These are phyloP conservation scores for Trichothecium sympodiale DNA, from an alignment of 2,329 filamentous ascomycete species.

Conservation along the genomic window DNA sequence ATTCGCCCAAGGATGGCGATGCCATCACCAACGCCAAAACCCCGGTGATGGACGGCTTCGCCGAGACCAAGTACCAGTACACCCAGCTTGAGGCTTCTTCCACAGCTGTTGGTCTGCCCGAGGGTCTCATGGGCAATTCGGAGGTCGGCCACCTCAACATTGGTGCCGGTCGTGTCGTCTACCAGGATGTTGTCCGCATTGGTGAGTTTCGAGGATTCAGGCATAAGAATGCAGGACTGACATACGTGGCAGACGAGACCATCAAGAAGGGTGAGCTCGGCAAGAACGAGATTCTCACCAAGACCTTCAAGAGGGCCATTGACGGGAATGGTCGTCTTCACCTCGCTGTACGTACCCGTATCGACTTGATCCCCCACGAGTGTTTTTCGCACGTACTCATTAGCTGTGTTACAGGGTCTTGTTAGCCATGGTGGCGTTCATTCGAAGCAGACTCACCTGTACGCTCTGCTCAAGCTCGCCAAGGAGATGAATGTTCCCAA, in stretches of 20 bases:
- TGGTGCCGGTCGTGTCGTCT: constrained; percentile 91
- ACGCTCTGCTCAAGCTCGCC: constrained; percentile 76
- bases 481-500: constrained; percentile 80
- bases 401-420: constrained; percentile 43
- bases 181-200: constrained; percentile 97
- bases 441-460: constrained; percentile 88
- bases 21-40: constrained; percentile 91
- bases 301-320: constrained; percentile 68
- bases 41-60: constrained; percentile 89
- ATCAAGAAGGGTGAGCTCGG: constrained; percentile 77
- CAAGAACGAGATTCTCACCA: constrained; percentile 65
- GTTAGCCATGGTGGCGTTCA: constrained; percentile 95
- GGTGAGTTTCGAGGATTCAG: constrained; percentile 6
- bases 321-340: constrained; percentile 86
- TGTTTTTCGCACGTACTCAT: neutral
- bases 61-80: constrained; percentile 71
- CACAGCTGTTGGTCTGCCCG: constrained; percentile 85
- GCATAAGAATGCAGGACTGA: neutral
- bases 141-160: constrained; percentile 99
- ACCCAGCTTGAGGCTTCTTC: constrained; percentile 93
- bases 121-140: constrained; percentile 97
- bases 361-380: neutral
- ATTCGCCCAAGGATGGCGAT: constrained; percentile 80
- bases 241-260: constrained; percentile 49
- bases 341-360: constrained; percentile 38